Conservation (phyloP, 78 protist genomes). For the Cavenderia fasciculata region DNA sequence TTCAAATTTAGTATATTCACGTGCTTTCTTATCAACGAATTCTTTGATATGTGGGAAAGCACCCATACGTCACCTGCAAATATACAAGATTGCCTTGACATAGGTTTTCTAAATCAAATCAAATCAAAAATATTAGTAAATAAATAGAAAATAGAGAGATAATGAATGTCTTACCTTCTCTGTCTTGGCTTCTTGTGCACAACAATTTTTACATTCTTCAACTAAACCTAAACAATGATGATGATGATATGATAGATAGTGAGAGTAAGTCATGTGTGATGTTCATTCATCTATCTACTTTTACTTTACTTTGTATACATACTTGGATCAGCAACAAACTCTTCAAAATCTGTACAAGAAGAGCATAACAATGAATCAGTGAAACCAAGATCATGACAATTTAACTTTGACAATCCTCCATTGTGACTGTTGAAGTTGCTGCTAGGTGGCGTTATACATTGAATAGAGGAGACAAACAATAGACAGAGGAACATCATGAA, state of each 20-base stretch:
- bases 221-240: background rate
- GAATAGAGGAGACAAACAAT: no score
- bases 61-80: slow-evolving; percentile 49
- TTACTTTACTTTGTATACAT: no score
- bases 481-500: no score
- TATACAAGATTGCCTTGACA: background rate
- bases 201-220: slow-evolving; percentile 54
- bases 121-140: background rate
- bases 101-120: background rate
- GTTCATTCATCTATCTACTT: no score
- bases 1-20: background rate
- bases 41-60: slow-evolving; percentile 64
- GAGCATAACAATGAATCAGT: slow-evolving; percentile 70
- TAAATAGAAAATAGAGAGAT: no score
- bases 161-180: background rate
- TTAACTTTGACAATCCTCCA: no score
- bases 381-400: slow-evolving; percentile 61
- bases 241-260: no score
- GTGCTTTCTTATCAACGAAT: slow-evolving; percentile 48
- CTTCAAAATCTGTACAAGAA: slow-evolving; percentile 50
- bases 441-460: no score
- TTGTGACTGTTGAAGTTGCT: no score
- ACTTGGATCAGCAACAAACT: slow-evolving; percentile 58
- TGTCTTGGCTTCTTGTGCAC: slow-evolving; percentile 35
- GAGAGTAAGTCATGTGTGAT: no score